Conservation (phyloP, 768 basidiomycete species). For the Lactifluus rugatus region DNA sequence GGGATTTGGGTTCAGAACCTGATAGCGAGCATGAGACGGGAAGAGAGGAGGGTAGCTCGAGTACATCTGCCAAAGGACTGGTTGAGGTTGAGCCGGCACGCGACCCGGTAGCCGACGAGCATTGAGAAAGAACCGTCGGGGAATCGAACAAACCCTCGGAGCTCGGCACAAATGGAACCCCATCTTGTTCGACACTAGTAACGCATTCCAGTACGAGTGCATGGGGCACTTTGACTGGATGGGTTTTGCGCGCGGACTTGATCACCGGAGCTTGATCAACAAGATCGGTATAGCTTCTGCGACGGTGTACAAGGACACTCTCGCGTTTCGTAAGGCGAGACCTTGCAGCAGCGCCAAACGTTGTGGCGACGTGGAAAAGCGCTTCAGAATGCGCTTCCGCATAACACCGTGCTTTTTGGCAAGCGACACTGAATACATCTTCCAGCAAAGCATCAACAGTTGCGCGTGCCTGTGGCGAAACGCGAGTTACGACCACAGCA, state of each 20-base stretch:
- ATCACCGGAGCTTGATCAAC: not conserved
- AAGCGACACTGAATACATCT: conserved; percentile 73
- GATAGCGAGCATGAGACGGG: conserved; percentile 21
- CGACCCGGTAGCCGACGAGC: conserved; percentile 13
- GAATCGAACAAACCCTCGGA: conserved; percentile 15
- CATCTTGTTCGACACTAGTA: not conserved
- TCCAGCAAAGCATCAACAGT: conserved; percentile 68
- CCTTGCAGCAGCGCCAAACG: conserved; percentile 48
- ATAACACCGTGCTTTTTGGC: conserved; percentile 56
- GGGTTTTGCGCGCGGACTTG: not conserved
- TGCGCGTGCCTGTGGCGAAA: conserved; percentile 52
- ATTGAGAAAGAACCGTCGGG: conserved; percentile 14
- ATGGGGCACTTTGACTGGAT: not conserved
- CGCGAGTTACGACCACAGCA: conserved; percentile 55
- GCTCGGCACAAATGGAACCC: not conserved
- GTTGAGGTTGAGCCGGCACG: conserved; percentile 5
- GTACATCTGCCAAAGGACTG: conserved; percentile 4
- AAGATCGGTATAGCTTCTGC: conserved; percentile 35
- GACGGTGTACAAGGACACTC: conserved; percentile 56
- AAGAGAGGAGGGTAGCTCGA: conserved; percentile 20
- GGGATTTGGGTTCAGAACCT: conserved; percentile 8
- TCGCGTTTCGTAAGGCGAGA: conserved; percentile 55
- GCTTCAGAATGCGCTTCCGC: conserved; percentile 54
- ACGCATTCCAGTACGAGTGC: conserved; percentile 7
- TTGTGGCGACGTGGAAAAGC: conserved; percentile 51